Conservation (phyloP, 2,329 filamentous ascomycete species). For the Colletotrichum tropicale region DNA sequence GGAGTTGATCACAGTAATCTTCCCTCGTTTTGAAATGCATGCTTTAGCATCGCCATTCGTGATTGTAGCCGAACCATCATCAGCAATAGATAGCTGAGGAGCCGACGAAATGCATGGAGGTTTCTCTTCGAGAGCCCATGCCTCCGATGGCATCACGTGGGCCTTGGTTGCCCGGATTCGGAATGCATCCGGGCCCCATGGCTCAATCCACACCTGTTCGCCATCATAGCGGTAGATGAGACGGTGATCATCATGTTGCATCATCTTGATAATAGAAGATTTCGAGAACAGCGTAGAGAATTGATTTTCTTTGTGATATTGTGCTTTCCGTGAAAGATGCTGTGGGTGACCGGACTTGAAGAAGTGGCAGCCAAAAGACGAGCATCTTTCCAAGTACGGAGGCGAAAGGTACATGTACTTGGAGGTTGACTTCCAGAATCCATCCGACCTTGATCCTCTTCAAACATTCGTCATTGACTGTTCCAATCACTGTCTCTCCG, state of each 20-base stretch:
- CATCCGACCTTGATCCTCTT: not conserved
- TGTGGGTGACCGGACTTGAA: not conserved
- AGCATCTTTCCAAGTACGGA: not conserved
- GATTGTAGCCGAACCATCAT: not conserved
- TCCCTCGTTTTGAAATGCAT: not conserved
- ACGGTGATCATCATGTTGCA: not conserved
- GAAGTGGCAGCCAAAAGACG: not conserved
- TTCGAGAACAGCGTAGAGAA: not conserved
- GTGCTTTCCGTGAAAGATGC: not conserved
- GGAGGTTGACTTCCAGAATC: not conserved
- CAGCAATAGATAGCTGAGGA: not conserved
- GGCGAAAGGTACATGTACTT: not conserved
- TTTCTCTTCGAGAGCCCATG: not conserved
- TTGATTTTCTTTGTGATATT: not conserved
- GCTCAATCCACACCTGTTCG: constrained; percentile 36
- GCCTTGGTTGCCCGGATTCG: constrained; percentile 49
- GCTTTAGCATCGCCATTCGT: not conserved
- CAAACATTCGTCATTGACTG: not conserved
- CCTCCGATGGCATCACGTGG: constrained; percentile 7
- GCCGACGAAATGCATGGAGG: not conserved
- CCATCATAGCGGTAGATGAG: constrained; percentile 37
- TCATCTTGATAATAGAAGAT: not conserved
- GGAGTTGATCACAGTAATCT: constrained; percentile 16
- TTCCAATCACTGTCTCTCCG: not conserved
- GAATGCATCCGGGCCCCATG: constrained; percentile 49